phyloP scores from a whole-genome alignment of 106 monocot species.

The Acorus gramineus region DNA sequence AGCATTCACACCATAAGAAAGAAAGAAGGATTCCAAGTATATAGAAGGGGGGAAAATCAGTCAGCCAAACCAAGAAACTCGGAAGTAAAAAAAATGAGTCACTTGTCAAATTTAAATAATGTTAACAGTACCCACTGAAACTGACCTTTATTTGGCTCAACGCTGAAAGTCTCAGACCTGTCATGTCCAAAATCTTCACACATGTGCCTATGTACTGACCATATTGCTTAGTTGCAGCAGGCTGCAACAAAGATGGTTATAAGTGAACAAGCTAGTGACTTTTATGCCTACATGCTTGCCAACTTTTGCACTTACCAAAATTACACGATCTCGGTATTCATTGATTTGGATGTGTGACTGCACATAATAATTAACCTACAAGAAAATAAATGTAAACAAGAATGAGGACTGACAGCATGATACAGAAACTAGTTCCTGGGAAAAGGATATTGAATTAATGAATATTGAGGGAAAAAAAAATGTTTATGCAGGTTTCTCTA shows the following conservation, averaged over 20 bases:
- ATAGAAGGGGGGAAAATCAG: no score
- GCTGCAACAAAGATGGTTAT: conserved; percentile 27
- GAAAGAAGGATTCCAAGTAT: background rate
- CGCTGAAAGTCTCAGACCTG: conserved; percentile 80
- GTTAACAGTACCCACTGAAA: background rate
- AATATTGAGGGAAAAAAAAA: no score
- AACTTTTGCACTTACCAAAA: conserved; percentile 40
- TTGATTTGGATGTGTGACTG: conserved; percentile 98
- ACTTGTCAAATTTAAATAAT: background rate
- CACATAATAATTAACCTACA: conserved; percentile 77
- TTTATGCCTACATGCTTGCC: no score
- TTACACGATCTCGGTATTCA: conserved; percentile 75
- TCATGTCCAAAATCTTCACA: conserved; percentile 85
- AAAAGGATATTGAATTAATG: no score
- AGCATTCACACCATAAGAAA: background rate
- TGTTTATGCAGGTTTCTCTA: no score
- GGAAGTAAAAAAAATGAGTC: background rate
- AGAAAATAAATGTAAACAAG: background rate
- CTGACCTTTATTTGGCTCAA: background rate
- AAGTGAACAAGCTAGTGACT: background rate
- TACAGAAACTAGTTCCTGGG: no score
- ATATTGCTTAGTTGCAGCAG: conserved; percentile 42
- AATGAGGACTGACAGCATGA: no score
- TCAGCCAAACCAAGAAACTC: no score
- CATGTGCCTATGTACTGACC: conserved; percentile 58